Conservation (phyloP, 306 rosid genomes). For the Casuarina cunninghamiana region DNA sequence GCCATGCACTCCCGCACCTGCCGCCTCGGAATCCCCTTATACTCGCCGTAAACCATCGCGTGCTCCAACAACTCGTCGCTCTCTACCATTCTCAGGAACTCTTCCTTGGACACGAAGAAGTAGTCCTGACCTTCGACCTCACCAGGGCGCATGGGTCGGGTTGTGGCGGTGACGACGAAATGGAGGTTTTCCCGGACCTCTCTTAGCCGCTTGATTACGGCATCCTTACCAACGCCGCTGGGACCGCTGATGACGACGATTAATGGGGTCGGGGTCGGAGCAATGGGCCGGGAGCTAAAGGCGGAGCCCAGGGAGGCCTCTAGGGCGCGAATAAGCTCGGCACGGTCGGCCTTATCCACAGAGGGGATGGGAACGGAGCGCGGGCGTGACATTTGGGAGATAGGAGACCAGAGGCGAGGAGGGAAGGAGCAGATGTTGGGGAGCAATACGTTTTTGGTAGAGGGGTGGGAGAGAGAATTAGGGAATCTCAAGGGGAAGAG, state of each 20-base stretch:
- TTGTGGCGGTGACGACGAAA: constrained; percentile 85
- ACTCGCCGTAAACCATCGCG: constrained; percentile 89
- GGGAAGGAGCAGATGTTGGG: constrained; percentile 18
- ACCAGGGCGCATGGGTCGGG: constrained; percentile 55
- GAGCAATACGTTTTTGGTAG: constrained; percentile 8
- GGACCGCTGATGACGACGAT: constrained; percentile 85
- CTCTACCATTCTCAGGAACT: constrained; percentile 60
- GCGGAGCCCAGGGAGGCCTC: constrained; percentile 71
- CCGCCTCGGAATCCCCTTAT: constrained; percentile 86
- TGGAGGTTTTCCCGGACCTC: constrained; percentile 55
- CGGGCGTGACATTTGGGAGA: constrained; percentile 52
- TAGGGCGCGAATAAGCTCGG: constrained; percentile 71
- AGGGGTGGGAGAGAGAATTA: constrained; percentile 4
- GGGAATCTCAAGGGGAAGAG: constrained; percentile 22
- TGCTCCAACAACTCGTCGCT: constrained; percentile 75
- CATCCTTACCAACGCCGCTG: constrained; percentile 95
- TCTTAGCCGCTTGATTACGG: constrained; percentile 61
- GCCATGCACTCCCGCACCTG: constrained; percentile 80
- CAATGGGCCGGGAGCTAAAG: constrained; percentile 58
- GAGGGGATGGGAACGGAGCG: constrained; percentile 41
- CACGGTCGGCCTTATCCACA: constrained; percentile 47
- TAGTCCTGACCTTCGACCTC: constrained; percentile 80
- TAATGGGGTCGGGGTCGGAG: constrained; percentile 61
- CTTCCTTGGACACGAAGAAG: constrained; percentile 65
- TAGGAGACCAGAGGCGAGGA: constrained; percentile 13